Evolutionary conservation across 164 flowering plant genomes (phyloP), one percentile per base, ranked within the genome.

Genomic region (Santalum album): DNA sequence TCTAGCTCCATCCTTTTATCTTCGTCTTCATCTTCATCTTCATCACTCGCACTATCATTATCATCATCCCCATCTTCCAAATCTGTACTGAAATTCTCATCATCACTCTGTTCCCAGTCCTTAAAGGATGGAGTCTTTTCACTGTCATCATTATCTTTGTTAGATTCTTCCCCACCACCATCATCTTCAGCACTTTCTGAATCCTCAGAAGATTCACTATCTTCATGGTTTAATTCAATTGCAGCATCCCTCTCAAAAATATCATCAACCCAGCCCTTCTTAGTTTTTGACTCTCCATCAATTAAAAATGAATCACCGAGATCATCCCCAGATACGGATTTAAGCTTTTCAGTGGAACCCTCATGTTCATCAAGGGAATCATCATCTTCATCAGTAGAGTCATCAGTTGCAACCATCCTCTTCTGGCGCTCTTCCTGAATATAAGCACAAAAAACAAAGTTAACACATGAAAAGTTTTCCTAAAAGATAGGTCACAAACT

Each of bases 71-170:
- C 72, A 15, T 55, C 77, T 25, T 72, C 83, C 45, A 57, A 53
- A 64, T 80, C 77, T 22, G 77, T 64, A 18, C 64, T 66, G 43
- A 74, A 53, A 32, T 65, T 52, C 2, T 86, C 92, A 56, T 92
- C 96, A 70, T 94, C 97, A 72, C 91, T 87, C 61, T 90, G 96
- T 58, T 87, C 96, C 97, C 96, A 94, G 53, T 86, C 99, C 72
- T 82, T 77, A 39, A 87, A 51, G 26, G 82, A 69, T 22, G 43
- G 45, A 35, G 59, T 34, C 29, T 64, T 70, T 45, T 47, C 66
- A 50, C 56, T 39, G 16, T 55, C 63, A 26, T 29, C 71, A 54
- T 55, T 39, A 53, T 62, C 69, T 60, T 71, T 69, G 2, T 59
- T 71, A 51, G 51, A 54, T 53, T 46, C 59, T 12, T 52, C 72